A percentile compares a stretch with the other conserved stretches of the same genome.
phyloP scores from a whole-genome alignment of 1,139 yeast genomes.

The Kluyveromyces sp. region DNA sequence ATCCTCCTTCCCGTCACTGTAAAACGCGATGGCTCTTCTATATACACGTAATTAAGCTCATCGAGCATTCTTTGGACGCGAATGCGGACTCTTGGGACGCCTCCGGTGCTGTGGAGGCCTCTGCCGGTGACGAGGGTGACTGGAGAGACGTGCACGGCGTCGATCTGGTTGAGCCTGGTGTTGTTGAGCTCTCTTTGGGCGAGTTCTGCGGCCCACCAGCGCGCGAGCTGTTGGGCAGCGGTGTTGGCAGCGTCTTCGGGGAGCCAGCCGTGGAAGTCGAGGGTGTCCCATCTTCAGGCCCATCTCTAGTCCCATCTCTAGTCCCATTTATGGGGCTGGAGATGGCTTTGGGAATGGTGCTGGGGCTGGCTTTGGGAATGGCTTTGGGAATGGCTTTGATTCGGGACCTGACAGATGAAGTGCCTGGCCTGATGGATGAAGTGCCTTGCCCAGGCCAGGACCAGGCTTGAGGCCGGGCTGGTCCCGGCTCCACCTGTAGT shows the following conservation, averaged over 20 bases:
- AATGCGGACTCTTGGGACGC: conserved; percentile 39
- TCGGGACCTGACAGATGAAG: not conserved
- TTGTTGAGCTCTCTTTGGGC: conserved; percentile 36
- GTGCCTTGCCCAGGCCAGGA: no score
- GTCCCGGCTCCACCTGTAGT: not conserved
- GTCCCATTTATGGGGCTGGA: no score
- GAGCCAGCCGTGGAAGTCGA: conserved; percentile 48
- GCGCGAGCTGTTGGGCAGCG: conserved; percentile 30
- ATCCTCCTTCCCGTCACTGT: conserved; percentile 36
- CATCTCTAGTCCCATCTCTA: no score
- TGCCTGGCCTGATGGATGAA: no score
- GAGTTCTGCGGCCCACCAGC: conserved; percentile 53
- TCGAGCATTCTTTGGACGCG: conserved; percentile 35
- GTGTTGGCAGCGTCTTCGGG: conserved; percentile 39
- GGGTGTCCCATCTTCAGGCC: conserved; percentile 3
- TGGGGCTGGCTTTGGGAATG: no score
- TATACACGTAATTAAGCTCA: conserved; percentile 33
- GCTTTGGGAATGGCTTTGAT: no score
- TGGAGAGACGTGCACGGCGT: conserved; percentile 31
- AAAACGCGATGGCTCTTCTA: conserved; percentile 41
- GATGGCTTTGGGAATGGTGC: no score
- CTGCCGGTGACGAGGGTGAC: conserved; percentile 49
- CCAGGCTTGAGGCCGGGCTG: no score
- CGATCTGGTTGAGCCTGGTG: conserved; percentile 27
- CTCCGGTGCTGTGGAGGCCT: conserved; percentile 54